A percentile compares a stretch with the other conserved stretches of the same genome.
phyloP scores from a whole-genome alignment of 108 stramenopile species.

The Parietichytrium sp. region DNA sequence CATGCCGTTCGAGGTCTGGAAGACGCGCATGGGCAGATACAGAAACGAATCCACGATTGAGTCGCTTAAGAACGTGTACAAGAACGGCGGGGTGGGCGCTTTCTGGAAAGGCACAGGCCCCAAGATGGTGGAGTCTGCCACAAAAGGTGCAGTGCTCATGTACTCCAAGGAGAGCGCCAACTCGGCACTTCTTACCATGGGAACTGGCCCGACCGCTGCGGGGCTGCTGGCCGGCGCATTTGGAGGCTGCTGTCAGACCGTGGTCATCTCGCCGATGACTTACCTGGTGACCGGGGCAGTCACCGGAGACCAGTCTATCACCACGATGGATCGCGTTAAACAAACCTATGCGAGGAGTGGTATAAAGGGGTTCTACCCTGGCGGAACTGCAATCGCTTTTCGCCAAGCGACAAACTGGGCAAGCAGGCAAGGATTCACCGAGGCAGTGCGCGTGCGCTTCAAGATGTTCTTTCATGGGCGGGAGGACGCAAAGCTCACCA shows the following conservation, averaged over 20 bases:
- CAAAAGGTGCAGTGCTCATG: conserved; percentile 45
- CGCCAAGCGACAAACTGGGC: conserved; percentile 57
- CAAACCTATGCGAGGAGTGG: conserved; percentile 20
- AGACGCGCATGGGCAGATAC: conserved; percentile 50
- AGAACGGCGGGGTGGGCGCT: conserved; percentile 37
- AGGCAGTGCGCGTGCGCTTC: conserved; percentile 23
- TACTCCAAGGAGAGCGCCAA: conserved; percentile 41
- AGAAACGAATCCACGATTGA: conserved; percentile 37
- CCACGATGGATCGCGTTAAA: background rate
- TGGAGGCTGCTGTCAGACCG: conserved; percentile 43
- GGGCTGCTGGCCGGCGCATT: conserved; percentile 42
- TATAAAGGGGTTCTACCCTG: conserved; percentile 45
- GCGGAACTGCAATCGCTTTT: conserved; percentile 46
- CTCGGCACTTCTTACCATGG: background rate
- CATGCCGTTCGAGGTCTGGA: conserved; percentile 52
- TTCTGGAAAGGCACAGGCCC: conserved; percentile 42
- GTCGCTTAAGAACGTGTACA: conserved; percentile 38
- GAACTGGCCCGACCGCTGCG: conserved; percentile 20
- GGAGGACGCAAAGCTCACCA: conserved; percentile 38
- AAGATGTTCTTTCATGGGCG: conserved; percentile 32
- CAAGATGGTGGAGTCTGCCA: conserved; percentile 43
- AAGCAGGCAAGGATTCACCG: conserved; percentile 48
- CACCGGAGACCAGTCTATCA: conserved; percentile 20
- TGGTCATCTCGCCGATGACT: conserved; percentile 48
- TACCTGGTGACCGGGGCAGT: conserved; percentile 47